Base-by-base conservation (phyloP, 2,329 filamentous ascomycete genomes). In the Pseudocercospora eumusae region DNA sequence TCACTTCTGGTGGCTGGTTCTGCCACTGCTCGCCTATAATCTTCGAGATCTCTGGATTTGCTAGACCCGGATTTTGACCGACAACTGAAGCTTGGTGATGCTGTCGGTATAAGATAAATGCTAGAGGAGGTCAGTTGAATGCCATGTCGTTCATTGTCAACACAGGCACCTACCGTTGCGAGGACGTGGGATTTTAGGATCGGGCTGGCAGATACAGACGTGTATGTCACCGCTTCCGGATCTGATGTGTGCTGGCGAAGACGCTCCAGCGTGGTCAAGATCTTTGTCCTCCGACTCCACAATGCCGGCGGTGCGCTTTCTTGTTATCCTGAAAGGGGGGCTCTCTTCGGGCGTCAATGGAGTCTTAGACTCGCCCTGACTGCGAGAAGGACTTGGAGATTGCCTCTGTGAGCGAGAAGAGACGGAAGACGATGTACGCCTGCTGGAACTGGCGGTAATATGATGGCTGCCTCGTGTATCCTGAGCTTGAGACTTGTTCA, bases 31-130 rank as follows among this genome's bases (percentile, higher is more conserved):
- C 86, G 57, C 93, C 93, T 69, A 98, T 96, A 70, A 98, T 96
- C 78, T 97, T 97, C 67, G 93, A 97, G 70, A 98, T 96, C 57
- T 97, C 92, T 2, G 93, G 93, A 77, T 98, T 98, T 50, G 93
- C 88, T 67, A 97, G 85, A 49, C 92, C 90, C n/a, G 93, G 93
- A 71, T 97, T 86, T 69, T 91, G 84, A 58, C 87, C 83, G 40
- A 93, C 89, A 56, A 98, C 91, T 54, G 86, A 82, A 18, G 90
- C 87, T 77, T 98, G 93, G 71, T 95, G 89, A 75, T 96, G 90
- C 75, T 98, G 93, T 42, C 95, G 92, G 80, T 96, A 99, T 70
- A 99, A 83, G 68, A 99, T 99, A 80, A 99, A 99, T 56, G 93
- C 95, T 99, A 76, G 75, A 74, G 73, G 9, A 68, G 13, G 67